A percentile compares a stretch with the other conserved stretches of the same genome.
phyloP scores from a whole-genome alignment of 495 filamentous ascomycete genomes.

The Apodospora peruviana region DNA sequence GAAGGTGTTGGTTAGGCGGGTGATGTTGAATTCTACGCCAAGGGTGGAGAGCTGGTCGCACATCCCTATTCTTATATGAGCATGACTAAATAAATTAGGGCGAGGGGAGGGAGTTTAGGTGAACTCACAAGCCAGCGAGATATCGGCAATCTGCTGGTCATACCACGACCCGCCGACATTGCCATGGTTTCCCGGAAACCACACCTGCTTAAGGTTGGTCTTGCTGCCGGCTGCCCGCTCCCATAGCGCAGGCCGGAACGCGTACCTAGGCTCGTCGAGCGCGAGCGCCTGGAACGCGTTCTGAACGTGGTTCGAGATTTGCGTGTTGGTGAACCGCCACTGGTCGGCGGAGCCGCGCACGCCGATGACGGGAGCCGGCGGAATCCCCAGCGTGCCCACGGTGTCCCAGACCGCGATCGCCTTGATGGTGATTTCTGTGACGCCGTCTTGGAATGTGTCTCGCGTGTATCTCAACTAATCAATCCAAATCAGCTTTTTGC shows the following conservation, averaged over 20 bases:
- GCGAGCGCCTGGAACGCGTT: constrained; percentile 70
- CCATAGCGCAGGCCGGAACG: constrained; percentile 63
- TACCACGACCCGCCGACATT: constrained; percentile 53
- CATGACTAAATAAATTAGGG: neutral
- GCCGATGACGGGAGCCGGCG: constrained; percentile 29
- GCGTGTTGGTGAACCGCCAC: constrained; percentile 52
- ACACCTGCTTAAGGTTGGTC: constrained; percentile 55
- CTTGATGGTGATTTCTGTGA: constrained; percentile 30
- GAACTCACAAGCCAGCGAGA: constrained; percentile 25
- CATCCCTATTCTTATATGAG: constrained; percentile 20
- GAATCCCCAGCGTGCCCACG: constrained; percentile 31
- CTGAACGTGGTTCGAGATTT: constrained; percentile 50
- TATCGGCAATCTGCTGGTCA: constrained; percentile 29
- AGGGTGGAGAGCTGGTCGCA: constrained; percentile 29
- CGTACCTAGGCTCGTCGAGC: constrained; percentile 59
- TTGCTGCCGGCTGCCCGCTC: constrained; percentile 22
- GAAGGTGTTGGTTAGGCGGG: constrained; percentile 20
- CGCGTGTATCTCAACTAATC: constrained; percentile 18
- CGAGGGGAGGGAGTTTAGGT: neutral
- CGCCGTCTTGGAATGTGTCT: constrained; percentile 19
- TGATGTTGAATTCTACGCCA: constrained; percentile 28
- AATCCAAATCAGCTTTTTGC: neutral
- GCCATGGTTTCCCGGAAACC: constrained; percentile 64
- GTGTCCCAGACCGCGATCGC: constrained; percentile 36
- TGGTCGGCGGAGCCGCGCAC: constrained; percentile 26